A percentile compares a stretch with the other conserved stretches of the same genome.
Conservation (phyloP, 2,329 filamentous ascomycete species). For the Botrytis hyacinthi region DNA sequence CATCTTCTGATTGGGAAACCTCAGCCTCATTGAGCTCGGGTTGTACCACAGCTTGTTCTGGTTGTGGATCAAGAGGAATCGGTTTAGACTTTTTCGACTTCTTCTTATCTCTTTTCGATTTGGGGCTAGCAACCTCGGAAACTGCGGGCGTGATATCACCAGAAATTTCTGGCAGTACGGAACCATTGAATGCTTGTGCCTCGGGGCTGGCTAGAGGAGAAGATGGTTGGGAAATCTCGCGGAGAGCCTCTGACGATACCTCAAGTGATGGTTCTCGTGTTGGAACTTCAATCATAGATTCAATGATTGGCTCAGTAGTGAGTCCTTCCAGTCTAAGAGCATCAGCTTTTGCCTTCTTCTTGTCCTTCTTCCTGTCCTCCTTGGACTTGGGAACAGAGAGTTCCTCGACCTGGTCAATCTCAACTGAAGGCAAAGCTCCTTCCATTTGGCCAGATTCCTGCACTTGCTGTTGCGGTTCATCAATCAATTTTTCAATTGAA, state of each 20-base stretch:
- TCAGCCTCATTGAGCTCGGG: background rate
- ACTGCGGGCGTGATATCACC: background rate
- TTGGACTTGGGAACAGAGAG: constrained; percentile 24
- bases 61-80: background rate
- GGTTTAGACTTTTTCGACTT: background rate
- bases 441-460: constrained; percentile 9
- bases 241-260: background rate
- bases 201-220: background rate
- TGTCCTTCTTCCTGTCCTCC: constrained; percentile 28
- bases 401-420: constrained; percentile 19
- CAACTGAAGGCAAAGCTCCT: constrained; percentile 7
- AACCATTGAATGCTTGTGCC: background rate
- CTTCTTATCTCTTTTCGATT: background rate
- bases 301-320: background rate
- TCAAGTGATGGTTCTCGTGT: background rate
- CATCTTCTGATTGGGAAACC: background rate
- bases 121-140: background rate
- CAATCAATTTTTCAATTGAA: background rate
- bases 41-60: constrained; percentile 6
- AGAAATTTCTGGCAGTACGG: background rate
- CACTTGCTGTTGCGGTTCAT: constrained; percentile 8
- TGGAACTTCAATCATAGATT: background rate
- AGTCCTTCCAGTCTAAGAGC: background rate
- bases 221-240: background rate
- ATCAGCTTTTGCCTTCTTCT: background rate